Conservation (phyloP, 345 rosid genomes). For the Zanthoxylum bungeanum region DNA sequence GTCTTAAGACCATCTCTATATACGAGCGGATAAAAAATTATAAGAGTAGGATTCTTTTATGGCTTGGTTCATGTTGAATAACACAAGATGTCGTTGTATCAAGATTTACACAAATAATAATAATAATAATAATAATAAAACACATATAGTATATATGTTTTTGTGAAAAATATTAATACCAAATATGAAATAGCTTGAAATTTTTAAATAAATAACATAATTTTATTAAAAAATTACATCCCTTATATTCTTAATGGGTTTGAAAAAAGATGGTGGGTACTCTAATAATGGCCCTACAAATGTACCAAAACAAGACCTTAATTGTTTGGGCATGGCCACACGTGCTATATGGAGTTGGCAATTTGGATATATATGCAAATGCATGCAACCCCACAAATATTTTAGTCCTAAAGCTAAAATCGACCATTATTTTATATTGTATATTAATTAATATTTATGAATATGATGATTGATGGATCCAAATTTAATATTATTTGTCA, state of each 20-base stretch:
- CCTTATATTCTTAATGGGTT: too few species aligned
- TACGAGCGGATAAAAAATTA: too few species aligned
- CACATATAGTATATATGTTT: too few species aligned
- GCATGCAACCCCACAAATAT: neutral
- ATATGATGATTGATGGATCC: slow-evolving; percentile 7
- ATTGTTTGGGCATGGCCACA: slow-evolving; percentile 23
- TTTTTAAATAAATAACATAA: neutral
- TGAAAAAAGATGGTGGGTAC: neutral
- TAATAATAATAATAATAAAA: too few species aligned
- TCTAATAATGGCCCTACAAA: slow-evolving; percentile 4
- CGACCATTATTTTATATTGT: neutral
- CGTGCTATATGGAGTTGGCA: slow-evolving; percentile 12
- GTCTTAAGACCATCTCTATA: too few species aligned
- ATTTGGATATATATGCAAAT: slow-evolving; percentile 11
- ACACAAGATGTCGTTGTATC: too few species aligned
- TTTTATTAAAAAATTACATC: neutral
- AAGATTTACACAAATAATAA: too few species aligned
- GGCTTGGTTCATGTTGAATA: too few species aligned
- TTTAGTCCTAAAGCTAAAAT: neutral
- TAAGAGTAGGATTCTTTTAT: too few species aligned
- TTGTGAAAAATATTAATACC: too few species aligned
- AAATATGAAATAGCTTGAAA: neutral
- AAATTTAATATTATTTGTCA: slow-evolving; percentile 9
- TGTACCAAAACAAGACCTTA: slow-evolving; percentile 4
- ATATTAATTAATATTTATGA: too few species aligned